Evolutionary conservation across 2,329 filamentous ascomycete species (phyloP), one percentile per base, ranked within the genome.

Genomic region (Chaetomiaceae sp.): DNA sequence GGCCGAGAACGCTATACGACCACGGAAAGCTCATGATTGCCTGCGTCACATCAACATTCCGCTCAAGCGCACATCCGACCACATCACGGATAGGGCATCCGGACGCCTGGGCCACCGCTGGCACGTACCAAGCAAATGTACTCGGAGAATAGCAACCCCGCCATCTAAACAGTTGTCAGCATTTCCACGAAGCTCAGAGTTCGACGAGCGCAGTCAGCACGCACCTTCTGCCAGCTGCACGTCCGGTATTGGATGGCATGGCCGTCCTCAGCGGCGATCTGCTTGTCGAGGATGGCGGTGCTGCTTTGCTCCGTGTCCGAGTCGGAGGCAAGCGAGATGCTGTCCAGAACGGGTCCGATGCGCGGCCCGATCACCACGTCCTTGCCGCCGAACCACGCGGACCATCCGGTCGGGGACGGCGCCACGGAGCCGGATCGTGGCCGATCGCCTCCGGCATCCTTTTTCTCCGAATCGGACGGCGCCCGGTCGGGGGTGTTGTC

Each of bases 11-110:
- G 39, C 89, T 89, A 71, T 96, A 96, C 0, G 90, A 95, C 80
- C 88, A 95, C 0, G 91, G 91, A 63, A 96, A 96, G 47, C 89
- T 95, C 91, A 96, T 96, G 67, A 96, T 96, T 54, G 82, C 77
- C 71, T 42, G 15, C 17, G 2, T 11, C 19, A 2, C 20, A 4
- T n/a, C 11, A 15, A 19, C 11, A 25, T 8, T 42, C 25, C 31
- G 27, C 25, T 9, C 25, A 5, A 27, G 25, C 25, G 5, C 25
- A 27, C 17, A 33, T 40, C 23, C 14, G 15, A 27, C 14, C 20
- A 8, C 40, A 20, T 20, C 19, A 42, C 14, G 15, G 12, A 27
- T 9, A 27, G 25, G 15, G 15, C 6, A 20, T 12, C 23, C 4
- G 22, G 38, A 23, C 22, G 25, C 38, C 15, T 42, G 38, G 19